Conservation (phyloP, 2,329 filamentous ascomycete species). For the Arthrobotrys megalospora region DNA sequence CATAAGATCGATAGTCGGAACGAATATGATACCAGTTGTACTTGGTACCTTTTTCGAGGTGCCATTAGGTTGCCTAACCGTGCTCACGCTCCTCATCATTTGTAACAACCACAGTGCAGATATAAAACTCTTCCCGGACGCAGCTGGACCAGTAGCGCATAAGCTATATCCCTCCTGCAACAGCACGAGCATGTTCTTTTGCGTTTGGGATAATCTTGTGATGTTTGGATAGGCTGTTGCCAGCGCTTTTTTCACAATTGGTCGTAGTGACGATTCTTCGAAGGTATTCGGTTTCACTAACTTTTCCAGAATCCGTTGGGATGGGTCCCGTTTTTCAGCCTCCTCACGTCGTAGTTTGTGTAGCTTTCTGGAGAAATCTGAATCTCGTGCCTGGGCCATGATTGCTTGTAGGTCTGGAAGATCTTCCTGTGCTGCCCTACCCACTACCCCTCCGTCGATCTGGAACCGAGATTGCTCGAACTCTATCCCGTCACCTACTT, state of each 20-base stretch:
- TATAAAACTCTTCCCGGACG: slow-evolving; percentile 64
- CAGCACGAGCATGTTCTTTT: slow-evolving; percentile 61
- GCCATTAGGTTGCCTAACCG: slow-evolving; percentile 18
- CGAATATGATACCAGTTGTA: slow-evolving; percentile 63
- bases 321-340: slow-evolving; percentile 44
- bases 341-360: slow-evolving; percentile 57
- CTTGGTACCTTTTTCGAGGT: slow-evolving; percentile 48
- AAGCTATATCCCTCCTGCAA: slow-evolving; percentile 62
- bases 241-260: slow-evolving; percentile 62
- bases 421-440: slow-evolving; percentile 5
- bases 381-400: slow-evolving; percentile 43
- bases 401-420: slow-evolving; percentile 47
- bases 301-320: slow-evolving; percentile 31
- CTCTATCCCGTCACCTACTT: slow-evolving; percentile 8
- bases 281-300: slow-evolving; percentile 44
- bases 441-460: slow-evolving; percentile 13
- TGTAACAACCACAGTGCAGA: slow-evolving; percentile 62
- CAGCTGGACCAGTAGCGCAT: slow-evolving; percentile 61
- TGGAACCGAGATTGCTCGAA: slow-evolving; percentile 42
- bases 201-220: slow-evolving; percentile 57
- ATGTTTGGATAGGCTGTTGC: slow-evolving; percentile 62
- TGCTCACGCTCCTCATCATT: slow-evolving; percentile 51
- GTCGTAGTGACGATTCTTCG: slow-evolving; percentile 59
- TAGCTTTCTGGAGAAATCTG: slow-evolving; percentile 49
- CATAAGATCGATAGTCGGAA: slow-evolving; percentile 62